phyloP scores from a whole-genome alignment of 345 rosid species.

The Eucalyptus virginea region DNA sequence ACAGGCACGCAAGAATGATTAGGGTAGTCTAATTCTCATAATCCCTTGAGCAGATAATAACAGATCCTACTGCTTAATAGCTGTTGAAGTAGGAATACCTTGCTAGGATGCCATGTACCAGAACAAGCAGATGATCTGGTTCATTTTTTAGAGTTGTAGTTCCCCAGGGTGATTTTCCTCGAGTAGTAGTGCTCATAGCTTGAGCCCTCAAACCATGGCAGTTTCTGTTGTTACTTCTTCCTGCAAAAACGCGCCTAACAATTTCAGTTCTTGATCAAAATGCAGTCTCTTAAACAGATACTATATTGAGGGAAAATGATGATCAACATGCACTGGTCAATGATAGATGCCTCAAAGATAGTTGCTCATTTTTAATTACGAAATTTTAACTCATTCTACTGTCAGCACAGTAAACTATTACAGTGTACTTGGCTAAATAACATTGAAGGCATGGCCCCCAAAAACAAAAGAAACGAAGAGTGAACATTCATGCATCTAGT shows the following conservation, averaged over 20 bases:
- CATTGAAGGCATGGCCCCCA: background rate
- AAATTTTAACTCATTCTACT: background rate
- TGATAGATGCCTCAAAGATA: background rate
- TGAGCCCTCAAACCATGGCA: slow-evolving; percentile 36
- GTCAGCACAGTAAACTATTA: background rate
- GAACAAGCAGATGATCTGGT: slow-evolving; percentile 98
- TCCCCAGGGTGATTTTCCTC: slow-evolving; percentile 26
- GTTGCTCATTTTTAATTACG: background rate
- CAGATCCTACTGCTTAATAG: background rate
- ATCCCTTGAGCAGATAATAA: background rate
- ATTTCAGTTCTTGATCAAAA: background rate
- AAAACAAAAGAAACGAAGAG: background rate
- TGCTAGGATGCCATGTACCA: slow-evolving; percentile 93
- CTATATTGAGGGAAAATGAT: background rate
- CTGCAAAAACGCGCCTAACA: slow-evolving; percentile 1
- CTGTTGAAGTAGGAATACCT: slow-evolving; percentile 30
- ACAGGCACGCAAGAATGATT: background rate
- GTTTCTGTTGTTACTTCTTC: slow-evolving; percentile 30
- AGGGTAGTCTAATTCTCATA: background rate
- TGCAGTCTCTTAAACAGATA: background rate
- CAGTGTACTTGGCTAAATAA: background rate
- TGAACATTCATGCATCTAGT: background rate
- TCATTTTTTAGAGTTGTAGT: slow-evolving; percentile 24
- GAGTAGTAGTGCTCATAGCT: slow-evolving; percentile 52
- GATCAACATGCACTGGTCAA: background rate